Base-by-base conservation (phyloP, 768 basidiomycete genomes). In the Chalciporus piperatus region DNA sequence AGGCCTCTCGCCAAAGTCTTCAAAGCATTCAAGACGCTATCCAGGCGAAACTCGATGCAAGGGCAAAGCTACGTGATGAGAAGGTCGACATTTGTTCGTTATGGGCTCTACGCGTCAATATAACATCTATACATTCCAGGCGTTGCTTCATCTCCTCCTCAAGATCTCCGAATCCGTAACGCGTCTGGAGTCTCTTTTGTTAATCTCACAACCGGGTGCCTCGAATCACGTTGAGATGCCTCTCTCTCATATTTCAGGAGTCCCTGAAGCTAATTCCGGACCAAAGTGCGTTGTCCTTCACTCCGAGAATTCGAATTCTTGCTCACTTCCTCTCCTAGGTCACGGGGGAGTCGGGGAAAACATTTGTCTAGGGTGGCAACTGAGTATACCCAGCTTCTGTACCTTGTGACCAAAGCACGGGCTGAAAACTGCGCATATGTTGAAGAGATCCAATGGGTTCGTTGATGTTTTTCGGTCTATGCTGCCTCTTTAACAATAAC, bases 101-200 rank as follows among this genome's bases (percentile, higher is more conserved):
- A 28, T 42, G 27, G 19, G 20, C 22, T 39, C 22, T 16, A 20
- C 43, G 17, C 20, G 17, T 28, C 39, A 3, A 32, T 45, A 48
- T 40, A 43, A 51, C 45, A 50, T 17, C 42, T 5, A 48, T 52
- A 49, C 33, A 35, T 41, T 47, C 50, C 59, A 94, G 92, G 83
- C 89, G 0, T 72, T 95, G 42, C 77, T 98, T 17, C 87, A 95
- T 58, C 76, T 95, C 12, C 78, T 98, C 4, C 79, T 98, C 55
- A 92, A 92, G 69, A 85, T 98, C 41, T 94, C 95, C 23, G 97
- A 98, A 60, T 92, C 91, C 14, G 80, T 96, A 16, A 80, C 83
- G 12, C 84, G 97, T 45, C 80, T 98, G 5, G 97, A 99, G 67
- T 85, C 83, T 6, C 77, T 99, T 20, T 76, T 98, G 16, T 72